Evolutionary conservation across 331 rosid genomes (phyloP).

Genomic region (Pyracantha coccinea): DNA sequence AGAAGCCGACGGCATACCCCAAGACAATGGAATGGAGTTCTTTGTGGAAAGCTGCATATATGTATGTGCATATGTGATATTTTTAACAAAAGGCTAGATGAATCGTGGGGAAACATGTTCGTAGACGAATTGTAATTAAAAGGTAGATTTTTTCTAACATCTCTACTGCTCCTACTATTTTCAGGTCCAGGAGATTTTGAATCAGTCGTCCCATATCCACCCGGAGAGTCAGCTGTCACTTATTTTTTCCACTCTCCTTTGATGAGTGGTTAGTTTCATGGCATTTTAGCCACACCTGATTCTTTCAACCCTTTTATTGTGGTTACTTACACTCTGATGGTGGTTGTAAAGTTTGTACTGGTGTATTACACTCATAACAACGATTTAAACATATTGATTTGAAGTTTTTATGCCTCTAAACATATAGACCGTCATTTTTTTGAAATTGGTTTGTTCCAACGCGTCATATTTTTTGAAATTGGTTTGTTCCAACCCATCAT

Average conservation of each 20-base stretch:
- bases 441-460: no score
- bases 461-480: no score
- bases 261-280: not conserved
- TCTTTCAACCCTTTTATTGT: constrained; percentile 35
- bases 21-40: not conserved
- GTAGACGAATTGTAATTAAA: not conserved
- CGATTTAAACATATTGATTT: not conserved
- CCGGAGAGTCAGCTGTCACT: not conserved
- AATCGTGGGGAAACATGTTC: not conserved
- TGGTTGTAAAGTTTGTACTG: not conserved
- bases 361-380: not conserved
- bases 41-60: not conserved
- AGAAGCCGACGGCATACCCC: no score
- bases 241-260: not conserved
- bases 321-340: constrained; percentile 3
- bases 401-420: not conserved
- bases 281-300: constrained; percentile 4
- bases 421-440: no score
- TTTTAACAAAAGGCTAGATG: not conserved
- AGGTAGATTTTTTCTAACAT: not conserved
- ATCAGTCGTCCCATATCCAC: not conserved
- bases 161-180: not conserved
- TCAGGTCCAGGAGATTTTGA: not conserved
- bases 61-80: not conserved
- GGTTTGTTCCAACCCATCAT: not conserved